Evolutionary conservation across 1,284 basidiomycete species (phyloP), one percentile per base, ranked within the genome.

Genomic region (Rhodotorula glutinis): DNA sequence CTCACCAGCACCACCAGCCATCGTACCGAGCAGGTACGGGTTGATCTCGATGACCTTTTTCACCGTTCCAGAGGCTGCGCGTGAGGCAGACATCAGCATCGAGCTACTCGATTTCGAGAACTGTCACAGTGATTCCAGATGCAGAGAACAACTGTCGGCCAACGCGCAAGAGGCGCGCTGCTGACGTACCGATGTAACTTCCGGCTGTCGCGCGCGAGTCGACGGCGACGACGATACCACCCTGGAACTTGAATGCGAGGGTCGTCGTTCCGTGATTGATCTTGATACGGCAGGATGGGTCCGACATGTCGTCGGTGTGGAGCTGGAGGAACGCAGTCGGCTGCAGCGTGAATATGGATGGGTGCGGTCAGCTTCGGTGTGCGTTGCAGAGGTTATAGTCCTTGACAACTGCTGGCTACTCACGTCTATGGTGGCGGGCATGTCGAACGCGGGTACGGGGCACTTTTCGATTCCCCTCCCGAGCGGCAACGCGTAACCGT

Each of bases 21-120:
- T 98, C 2, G 95, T 98, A 67, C 96, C 96, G 41, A 98, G 85
- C 62, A 99, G 82, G 82, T 96, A 98, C 55, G 93, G 92, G 82
- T 98, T 98, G 81, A 99, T 98, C 83, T 98, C 96, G 76, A 99
- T 98, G 71, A 99, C 95, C 83, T 97, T 97, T 84, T 94, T 96
- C 70, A 97, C 91, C 23, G 93, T 97, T 61, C 93, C 93, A 40
- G 88, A 91, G 0, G 93, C 93, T 95, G 73, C 13, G 13, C 9
- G 4, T 13, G 43, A 21, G 43, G 7, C 5, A 44, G 43, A 7
- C 21, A 16, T 44, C 43, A 44, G 43, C 21, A 16, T 4, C 8
- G 43, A 7, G 13, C 11, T 13, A 11, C 5, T 29, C 49, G n/a
- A 14, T 25, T 2, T 27, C 25, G 25, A 14, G 1, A 25, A 29